Percentiles rank a stretch among this genome's conserved stretches.
These are phyloP conservation scores for Conringia planisiliqua DNA, from an alignment of 345 rosid species.

Conservation along the genomic window DNA sequence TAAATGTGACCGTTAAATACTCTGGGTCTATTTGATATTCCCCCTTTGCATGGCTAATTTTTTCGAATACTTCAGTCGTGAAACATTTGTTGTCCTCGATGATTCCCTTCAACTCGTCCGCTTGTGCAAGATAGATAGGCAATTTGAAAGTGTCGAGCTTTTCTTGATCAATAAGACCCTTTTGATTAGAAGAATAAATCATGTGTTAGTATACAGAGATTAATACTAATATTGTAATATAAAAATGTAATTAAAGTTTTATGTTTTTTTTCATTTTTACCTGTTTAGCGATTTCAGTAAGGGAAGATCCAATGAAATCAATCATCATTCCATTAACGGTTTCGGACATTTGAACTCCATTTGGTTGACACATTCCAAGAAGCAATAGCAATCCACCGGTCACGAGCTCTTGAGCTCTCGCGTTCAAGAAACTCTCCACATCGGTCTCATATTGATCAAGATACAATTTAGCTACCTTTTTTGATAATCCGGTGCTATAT, in stretches of 20 bases:
- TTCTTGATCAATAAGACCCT: not conserved
- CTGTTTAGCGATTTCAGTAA: slow-evolving; percentile 14
- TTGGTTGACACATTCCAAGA: slow-evolving; percentile 20
- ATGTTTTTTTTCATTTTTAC: not conserved
- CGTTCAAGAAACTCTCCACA: slow-evolving; percentile 1
- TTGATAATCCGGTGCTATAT: slow-evolving; percentile 10
- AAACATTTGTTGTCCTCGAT: not conserved
- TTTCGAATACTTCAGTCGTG: not conserved
- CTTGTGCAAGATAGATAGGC: not conserved
- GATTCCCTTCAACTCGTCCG: not conserved
- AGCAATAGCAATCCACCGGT: slow-evolving; percentile 26
- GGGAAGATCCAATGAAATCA: slow-evolving; percentile 21
- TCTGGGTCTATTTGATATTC: not conserved
- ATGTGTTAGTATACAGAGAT: not conserved
- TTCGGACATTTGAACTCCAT: slow-evolving; percentile 25
- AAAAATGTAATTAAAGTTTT: not conserved
- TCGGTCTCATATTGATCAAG: slow-evolving; percentile 19
- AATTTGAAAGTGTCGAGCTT: not conserved
- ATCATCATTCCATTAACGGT: slow-evolving; percentile 12
- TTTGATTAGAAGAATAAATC: not conserved
- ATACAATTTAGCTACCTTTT: not conserved
- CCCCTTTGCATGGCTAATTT: not conserved
- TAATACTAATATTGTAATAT: not conserved
- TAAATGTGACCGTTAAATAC: not conserved
- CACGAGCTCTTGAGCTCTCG: slow-evolving; percentile 28